These are phyloP conservation scores for Perkinsela sp. DNA, from an alignment of 208 protist species.

Conservation along the genomic window DNA sequence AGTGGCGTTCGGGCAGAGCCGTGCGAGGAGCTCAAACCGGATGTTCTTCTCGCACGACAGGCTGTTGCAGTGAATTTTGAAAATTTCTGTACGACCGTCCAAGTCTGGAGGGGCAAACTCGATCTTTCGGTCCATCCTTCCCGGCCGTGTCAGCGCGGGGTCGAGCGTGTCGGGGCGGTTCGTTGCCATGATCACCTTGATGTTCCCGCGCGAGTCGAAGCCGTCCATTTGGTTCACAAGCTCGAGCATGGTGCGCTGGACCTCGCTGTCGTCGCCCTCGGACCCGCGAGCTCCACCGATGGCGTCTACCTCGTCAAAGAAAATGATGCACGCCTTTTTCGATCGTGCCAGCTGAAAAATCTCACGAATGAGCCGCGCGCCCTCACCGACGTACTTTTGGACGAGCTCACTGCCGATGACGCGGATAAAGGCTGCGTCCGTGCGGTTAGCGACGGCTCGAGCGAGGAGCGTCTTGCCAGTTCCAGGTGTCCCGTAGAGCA, in stretches of 20 bases:
- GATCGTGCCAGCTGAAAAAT: constrained; percentile 95
- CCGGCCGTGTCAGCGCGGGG: constrained; percentile 93
- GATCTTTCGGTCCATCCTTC: constrained; percentile 94
- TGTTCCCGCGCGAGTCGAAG: constrained; percentile 94
- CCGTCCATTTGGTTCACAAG: constrained; percentile 99
- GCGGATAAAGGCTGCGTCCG: constrained; percentile 97
- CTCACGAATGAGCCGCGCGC: constrained; percentile 96
- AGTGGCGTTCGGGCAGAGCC: constrained; percentile 92
- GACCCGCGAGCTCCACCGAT: constrained; percentile 72
- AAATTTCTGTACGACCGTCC: constrained; percentile 88
- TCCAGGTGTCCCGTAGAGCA: constrained; percentile 96
- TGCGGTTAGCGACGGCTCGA: constrained; percentile 96
- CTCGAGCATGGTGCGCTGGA: constrained; percentile 98
- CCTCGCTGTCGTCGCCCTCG: constrained; percentile 89
- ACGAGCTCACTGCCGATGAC: constrained; percentile 99
- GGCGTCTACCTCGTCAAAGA: constrained; percentile 99
- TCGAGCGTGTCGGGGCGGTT: constrained; percentile 99
- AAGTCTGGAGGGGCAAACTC: constrained; percentile 95
- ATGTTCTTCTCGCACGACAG: constrained; percentile 92
- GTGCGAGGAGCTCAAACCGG: constrained; percentile 92
- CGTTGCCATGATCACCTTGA: constrained; percentile 99
- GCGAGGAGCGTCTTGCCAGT: constrained; percentile 98
- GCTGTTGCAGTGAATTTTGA: constrained; percentile 89
- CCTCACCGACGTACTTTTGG: constrained; percentile 97
- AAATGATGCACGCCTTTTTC: constrained; percentile 98